Evolutionary conservation across 164 flowering plant genomes (phyloP).

Genomic region (Amborella trichopoda): DNA sequence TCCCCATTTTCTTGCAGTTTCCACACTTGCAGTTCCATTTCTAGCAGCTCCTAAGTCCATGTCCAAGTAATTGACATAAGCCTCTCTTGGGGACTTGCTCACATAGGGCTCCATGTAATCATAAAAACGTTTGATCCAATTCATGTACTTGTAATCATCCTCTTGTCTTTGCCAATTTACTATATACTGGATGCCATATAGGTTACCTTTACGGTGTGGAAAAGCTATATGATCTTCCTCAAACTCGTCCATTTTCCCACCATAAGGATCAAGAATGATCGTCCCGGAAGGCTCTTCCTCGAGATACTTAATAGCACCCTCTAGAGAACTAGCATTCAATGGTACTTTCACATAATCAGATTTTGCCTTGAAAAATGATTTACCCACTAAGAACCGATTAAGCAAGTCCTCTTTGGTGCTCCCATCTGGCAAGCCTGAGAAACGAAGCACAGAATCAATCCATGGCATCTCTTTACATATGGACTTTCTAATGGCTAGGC

Average conservation of each 20-base stretch:
- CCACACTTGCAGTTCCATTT: conserved; percentile 5
- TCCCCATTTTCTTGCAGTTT: conserved; percentile 12
- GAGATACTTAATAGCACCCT: conserved; percentile 1
- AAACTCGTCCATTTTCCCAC: conserved; percentile 13
- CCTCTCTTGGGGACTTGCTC: conserved; percentile 17
- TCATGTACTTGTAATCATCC: too few species aligned
- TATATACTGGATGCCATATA: conserved; percentile 7
- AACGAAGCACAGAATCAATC: conserved; percentile 8
- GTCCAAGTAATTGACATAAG: conserved; percentile 15
- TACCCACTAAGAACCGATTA: too few species aligned
- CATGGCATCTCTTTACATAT: conserved; percentile 8
- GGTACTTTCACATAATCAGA: conserved; percentile 12
- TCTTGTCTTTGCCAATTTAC: conserved; percentile 7
- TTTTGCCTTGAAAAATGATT: conserved; percentile 4
- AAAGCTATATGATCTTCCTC: conserved; percentile 11
- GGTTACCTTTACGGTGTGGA: conserved; percentile 13
- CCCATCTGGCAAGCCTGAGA: too few species aligned
- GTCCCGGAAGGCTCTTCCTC: neutral
- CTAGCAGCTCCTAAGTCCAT: conserved; percentile 15
- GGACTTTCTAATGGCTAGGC: conserved; percentile 11
- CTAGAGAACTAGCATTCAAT: conserved; percentile 4
- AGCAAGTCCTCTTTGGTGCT: too few species aligned
- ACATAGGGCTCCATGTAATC: too few species aligned
- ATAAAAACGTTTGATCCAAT: too few species aligned
- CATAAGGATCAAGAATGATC: conserved; percentile 12